A percentile compares a stretch with the other conserved stretches of the same genome.
Evolutionary conservation across 495 filamentous ascomycete genomes (phyloP).

Genomic region (Bathelium albidoporum): DNA sequence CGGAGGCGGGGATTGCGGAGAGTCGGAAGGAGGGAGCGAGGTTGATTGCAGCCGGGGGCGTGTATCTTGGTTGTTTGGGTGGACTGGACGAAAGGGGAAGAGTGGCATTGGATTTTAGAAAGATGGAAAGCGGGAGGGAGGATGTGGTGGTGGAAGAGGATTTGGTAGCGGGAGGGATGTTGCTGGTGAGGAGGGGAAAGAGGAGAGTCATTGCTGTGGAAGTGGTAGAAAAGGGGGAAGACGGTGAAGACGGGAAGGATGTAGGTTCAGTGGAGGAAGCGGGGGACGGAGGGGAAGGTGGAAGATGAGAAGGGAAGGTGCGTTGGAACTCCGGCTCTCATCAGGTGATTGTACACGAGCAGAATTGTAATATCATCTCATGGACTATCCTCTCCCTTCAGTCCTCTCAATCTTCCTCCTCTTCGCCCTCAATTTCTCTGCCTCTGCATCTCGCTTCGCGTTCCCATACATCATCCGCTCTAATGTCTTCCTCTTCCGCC

Average conservation of each 20-base stretch:
- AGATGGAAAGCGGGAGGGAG: not conserved
- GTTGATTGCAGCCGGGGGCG: conserved; percentile 14
- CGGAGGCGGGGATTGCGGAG: conserved; percentile 13
- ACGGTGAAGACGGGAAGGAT: not conserved
- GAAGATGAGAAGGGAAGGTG: not conserved
- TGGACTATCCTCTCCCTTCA: not conserved
- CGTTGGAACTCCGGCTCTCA: not conserved
- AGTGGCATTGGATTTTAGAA: conserved; percentile 25
- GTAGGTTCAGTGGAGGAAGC: not conserved
- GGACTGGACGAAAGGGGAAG: too few relatives aligned
- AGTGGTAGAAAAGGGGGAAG: conserved; percentile 59
- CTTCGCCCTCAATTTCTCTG: conserved; percentile 63
- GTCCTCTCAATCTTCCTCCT: conserved; percentile 77
- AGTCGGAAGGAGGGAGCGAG: conserved; percentile 14
- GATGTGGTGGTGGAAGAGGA: conserved; percentile 32
- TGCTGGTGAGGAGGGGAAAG: conserved; percentile 69
- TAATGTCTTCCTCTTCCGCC: conserved; percentile 34
- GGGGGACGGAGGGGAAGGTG: not conserved
- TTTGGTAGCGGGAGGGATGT: conserved; percentile 49
- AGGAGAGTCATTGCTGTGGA: conserved; percentile 66
- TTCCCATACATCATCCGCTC: conserved; percentile 36
- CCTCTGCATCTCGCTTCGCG: conserved; percentile 33
- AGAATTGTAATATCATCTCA: not conserved
- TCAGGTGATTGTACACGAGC: not conserved
- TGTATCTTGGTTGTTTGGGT: conserved; percentile 13